phyloP scores from a whole-genome alignment of 2,329 filamentous ascomycete species.

The Juglanconis sp. region DNA sequence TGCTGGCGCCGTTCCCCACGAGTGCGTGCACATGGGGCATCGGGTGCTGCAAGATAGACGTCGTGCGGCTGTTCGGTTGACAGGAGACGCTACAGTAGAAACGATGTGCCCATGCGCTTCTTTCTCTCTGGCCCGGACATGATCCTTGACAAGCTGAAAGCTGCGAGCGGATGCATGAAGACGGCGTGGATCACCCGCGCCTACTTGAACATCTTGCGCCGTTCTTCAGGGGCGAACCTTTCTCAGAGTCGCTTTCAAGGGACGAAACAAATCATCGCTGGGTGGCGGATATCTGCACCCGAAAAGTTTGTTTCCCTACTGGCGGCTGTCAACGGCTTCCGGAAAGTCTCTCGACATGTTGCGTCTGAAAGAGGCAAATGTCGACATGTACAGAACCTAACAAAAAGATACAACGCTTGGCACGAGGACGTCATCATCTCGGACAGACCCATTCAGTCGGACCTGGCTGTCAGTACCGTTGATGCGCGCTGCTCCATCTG shows the following conservation, averaged over 20 bases:
- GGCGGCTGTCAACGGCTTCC: not conserved
- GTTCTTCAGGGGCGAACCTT: constrained; percentile 13
- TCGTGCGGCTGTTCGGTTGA: not conserved
- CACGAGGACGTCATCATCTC: constrained; percentile 10
- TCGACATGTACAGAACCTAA: constrained; percentile 4
- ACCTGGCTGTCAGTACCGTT: not conserved
- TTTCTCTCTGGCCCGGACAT: not conserved
- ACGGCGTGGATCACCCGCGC: constrained; percentile 15
- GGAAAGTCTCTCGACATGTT: not conserved
- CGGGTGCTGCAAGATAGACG: not conserved
- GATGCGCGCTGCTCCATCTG: not conserved
- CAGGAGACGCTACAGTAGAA: not conserved
- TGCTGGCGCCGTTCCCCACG: not conserved
- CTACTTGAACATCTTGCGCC: not conserved
- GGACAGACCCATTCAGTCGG: not conserved
- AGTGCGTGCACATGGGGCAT: not conserved
- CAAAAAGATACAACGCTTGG: not conserved
- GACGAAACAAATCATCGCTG: constrained; percentile 5
- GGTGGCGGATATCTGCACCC: not conserved
- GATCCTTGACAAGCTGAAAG: constrained; percentile 20
- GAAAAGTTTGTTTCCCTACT: not conserved
- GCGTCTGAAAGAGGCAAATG: constrained; percentile 3
- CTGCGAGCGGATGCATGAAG: constrained; percentile 8
- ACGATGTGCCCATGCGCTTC: not conserved
- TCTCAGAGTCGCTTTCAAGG: constrained; percentile 1